phyloP scores from a whole-genome alignment of 1,284 basidiomycete species.

The Cystobasidium pallidum region DNA sequence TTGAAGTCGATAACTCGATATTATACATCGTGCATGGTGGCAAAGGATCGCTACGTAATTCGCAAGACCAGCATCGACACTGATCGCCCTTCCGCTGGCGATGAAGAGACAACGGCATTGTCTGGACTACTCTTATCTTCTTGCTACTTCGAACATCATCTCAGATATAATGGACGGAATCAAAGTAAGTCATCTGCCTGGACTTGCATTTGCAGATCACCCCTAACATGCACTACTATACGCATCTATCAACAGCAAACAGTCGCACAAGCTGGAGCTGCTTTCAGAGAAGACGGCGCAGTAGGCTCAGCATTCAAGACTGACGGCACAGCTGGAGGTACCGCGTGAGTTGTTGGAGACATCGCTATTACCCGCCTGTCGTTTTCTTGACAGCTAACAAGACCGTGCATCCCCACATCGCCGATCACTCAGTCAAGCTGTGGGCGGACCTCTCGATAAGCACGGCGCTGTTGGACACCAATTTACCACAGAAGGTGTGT shows the following conservation, averaged over 20 bases:
- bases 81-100: not conserved
- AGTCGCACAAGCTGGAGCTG: slow-evolving; percentile 34
- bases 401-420: too few species aligned
- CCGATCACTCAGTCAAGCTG: slow-evolving; percentile 19
- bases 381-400: too few species aligned
- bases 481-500: slow-evolving; percentile 42
- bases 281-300: slow-evolving; percentile 43
- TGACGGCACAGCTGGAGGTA: slow-evolving; percentile 37
- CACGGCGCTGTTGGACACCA: slow-evolving; percentile 41
- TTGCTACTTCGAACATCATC: not conserved
- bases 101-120: not conserved
- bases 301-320: slow-evolving; percentile 41
- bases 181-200: slow-evolving; percentile 18
- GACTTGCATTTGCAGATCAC: not conserved
- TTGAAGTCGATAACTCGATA: not conserved
- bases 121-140: not conserved
- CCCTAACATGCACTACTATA: not conserved
- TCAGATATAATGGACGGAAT: slow-evolving; percentile 36
- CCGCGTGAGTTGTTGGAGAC: slow-evolving; percentile 19
- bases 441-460: slow-evolving; percentile 43
- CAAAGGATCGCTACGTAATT: not conserved
- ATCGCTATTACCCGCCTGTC: too few species aligned
- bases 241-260: slow-evolving; percentile 25
- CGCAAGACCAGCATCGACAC: not conserved
- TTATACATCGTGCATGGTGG: not conserved